Percentiles rank a stretch among this genome's conserved stretches.
phyloP scores from a whole-genome alignment of 2,329 filamentous ascomycete species.

The Pleurostoma richardsiae region DNA sequence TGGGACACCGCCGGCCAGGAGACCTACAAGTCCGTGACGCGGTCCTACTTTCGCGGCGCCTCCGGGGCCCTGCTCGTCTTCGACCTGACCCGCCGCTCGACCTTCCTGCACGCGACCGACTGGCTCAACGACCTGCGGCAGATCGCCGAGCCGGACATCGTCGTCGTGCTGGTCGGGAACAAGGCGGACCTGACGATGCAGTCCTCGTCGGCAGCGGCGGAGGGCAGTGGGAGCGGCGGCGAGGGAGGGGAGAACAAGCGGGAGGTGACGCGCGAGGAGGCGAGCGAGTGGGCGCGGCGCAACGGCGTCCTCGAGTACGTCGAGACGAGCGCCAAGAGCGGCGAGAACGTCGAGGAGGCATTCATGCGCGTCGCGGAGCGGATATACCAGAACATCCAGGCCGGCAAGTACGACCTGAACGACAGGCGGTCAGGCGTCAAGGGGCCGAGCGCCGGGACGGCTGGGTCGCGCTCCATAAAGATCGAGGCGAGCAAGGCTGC shows the following conservation, averaged over 20 bases:
- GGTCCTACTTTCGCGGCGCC: slow-evolving; percentile 85
- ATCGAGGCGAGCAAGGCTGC: slow-evolving; percentile 34
- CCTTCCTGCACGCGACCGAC: slow-evolving; percentile 82
- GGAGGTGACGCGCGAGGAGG: slow-evolving; percentile 77
- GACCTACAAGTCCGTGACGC: slow-evolving; percentile 93
- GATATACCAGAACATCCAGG: slow-evolving; percentile 96
- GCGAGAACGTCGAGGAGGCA: slow-evolving; percentile 87
- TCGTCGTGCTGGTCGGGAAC: slow-evolving; percentile 92
- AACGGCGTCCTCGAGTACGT: slow-evolving; percentile 92
- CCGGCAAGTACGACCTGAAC: slow-evolving; percentile 89
- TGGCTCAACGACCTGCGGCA: slow-evolving; percentile 93
- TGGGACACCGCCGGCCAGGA: slow-evolving; percentile 98
- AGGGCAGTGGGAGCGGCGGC: slow-evolving; percentile 1
- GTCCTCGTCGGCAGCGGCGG: slow-evolving; percentile 17
- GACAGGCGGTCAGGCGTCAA: slow-evolving; percentile 91
- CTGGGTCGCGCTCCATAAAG: slow-evolving; percentile 36
- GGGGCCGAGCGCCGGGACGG: slow-evolving; percentile 49
- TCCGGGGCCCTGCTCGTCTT: slow-evolving; percentile 78
- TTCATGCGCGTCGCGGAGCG: slow-evolving; percentile 91
- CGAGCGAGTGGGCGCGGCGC: slow-evolving; percentile 78
- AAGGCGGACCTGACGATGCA: slow-evolving; percentile 73
- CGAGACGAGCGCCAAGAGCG: slow-evolving; percentile 93
- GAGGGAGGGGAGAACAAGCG: slow-evolving; percentile 53
- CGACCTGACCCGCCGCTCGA: slow-evolving; percentile 81
- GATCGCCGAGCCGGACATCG: slow-evolving; percentile 93